Evolutionary conservation across 257 asterid species (phyloP).

Genomic region (Capsicum baccatum): DNA sequence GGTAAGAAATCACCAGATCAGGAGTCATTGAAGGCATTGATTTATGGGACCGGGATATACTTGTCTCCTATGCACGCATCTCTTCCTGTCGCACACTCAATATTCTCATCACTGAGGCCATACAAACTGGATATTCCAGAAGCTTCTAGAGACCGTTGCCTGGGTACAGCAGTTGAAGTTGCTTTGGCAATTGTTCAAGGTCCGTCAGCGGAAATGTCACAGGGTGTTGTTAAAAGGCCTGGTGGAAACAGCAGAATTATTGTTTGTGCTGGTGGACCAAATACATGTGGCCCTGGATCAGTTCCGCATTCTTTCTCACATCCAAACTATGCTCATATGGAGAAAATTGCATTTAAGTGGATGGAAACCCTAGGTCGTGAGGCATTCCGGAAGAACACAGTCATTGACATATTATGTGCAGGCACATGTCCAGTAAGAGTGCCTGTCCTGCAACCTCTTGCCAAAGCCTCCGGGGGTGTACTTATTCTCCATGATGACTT

Average conservation of each 20-base stretch:
- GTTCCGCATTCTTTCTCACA: constrained; percentile 81
- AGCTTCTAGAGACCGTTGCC: constrained; percentile 88
- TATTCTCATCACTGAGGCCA: constrained; percentile 79
- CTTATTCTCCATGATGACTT: constrained; percentile 89
- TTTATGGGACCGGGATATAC: constrained; percentile 90
- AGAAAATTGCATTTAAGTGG: constrained; percentile 78
- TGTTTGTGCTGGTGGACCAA: constrained; percentile 93
- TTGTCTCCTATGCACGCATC: constrained; percentile 86
- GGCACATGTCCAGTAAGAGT: constrained; percentile 94
- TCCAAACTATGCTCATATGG: constrained; percentile 84
- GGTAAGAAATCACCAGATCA: constrained; percentile 77
- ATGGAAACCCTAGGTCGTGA: constrained; percentile 83
- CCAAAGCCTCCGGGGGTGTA: constrained; percentile 90
- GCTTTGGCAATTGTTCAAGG: constrained; percentile 90
- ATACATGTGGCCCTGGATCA: constrained; percentile 91
- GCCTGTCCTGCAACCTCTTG: constrained; percentile 82
- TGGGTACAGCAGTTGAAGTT: constrained; percentile 93
- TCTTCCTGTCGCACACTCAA: constrained; percentile 82
- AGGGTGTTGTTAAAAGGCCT: constrained; percentile 79
- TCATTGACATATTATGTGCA: constrained; percentile 85
- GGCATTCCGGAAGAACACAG: constrained; percentile 69
- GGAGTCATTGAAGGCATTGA: constrained; percentile 80
- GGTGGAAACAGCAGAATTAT: constrained; percentile 93
- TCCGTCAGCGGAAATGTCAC: constrained; percentile 87
- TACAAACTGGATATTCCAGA: constrained; percentile 74